phyloP scores from a whole-genome alignment of 2,329 filamentous ascomycete species.

The Fusarium sp. region DNA sequence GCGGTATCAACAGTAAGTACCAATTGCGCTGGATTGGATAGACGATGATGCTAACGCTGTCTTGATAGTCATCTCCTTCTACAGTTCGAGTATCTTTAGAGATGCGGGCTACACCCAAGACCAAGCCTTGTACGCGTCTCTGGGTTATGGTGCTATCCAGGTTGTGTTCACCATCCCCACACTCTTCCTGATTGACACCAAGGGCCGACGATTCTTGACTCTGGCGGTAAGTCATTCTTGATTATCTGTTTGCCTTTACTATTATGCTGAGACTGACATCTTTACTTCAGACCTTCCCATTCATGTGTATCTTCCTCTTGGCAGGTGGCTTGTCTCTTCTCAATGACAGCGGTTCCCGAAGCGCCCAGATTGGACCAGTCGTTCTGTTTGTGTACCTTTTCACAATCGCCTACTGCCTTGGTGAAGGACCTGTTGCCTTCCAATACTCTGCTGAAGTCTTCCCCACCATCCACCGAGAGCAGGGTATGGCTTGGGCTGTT shows the following conservation, averaged over 20 bases:
- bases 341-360: background rate
- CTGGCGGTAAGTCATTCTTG: conserved; percentile 2
- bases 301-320: conserved; percentile 29
- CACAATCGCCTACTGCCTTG: conserved; percentile 75
- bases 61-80: conserved; percentile 27
- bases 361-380: conserved; percentile 12
- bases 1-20: conserved; percentile 69
- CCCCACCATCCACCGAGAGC: conserved; percentile 74
- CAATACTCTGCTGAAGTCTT: conserved; percentile 76
- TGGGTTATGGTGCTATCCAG: conserved; percentile 30
- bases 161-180: conserved; percentile 34
- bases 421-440: conserved; percentile 75
- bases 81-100: conserved; percentile 31
- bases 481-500: conserved; percentile 76
- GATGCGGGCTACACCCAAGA: conserved; percentile 7
- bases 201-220: conserved; percentile 24
- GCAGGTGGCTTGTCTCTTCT: conserved; percentile 17
- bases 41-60: background rate
- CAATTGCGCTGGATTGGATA: background rate
- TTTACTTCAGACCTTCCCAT: conserved; percentile 8
- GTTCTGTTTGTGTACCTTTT: conserved; percentile 75
- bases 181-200: conserved; percentile 36
- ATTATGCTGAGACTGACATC: background rate
- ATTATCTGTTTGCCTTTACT: background rate
- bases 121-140: conserved; percentile 20